These are phyloP conservation scores for Paraconiothyrium sp. DNA, from an alignment of 2,329 filamentous ascomycete genomes.

Conservation along the genomic window DNA sequence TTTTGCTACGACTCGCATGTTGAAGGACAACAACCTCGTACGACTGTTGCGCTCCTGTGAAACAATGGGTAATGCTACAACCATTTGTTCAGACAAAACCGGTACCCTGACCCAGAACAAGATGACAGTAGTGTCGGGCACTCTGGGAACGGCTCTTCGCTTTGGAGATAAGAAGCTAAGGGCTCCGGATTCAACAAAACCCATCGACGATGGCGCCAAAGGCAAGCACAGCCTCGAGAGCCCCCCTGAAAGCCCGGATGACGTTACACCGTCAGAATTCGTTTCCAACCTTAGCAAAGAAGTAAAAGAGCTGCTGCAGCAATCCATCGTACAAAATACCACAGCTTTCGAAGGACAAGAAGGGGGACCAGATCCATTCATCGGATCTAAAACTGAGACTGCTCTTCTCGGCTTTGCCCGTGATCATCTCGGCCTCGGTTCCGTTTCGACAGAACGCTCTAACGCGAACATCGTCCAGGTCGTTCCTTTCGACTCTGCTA, in stretches of 20 bases:
- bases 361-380: conserved; percentile 62
- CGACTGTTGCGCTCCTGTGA: conserved; percentile 73
- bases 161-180: conserved; percentile 60
- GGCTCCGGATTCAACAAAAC: conserved; percentile 22
- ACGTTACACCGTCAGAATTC: conserved; percentile 64
- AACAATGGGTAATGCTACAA: conserved; percentile 76
- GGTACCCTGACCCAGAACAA: conserved; percentile 55
- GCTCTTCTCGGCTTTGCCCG: conserved; percentile 75
- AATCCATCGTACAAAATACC: conserved; percentile 60
- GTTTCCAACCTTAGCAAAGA: conserved; percentile 61
- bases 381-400: conserved; percentile 82
- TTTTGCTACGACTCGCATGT: conserved; percentile 73
- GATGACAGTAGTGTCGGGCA: conserved; percentile 74
- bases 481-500: conserved; percentile 69
- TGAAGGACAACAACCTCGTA: conserved; percentile 77
- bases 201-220: conserved; percentile 41
- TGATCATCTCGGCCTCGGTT: conserved; percentile 71
- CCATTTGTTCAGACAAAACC: conserved; percentile 75
- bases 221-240: conserved; percentile 43
- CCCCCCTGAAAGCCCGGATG: conserved; percentile 53
- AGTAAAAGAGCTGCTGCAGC: conserved; percentile 65
- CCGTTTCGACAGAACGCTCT: conserved; percentile 68
- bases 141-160: conserved; percentile 67
- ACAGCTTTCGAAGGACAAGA: conserved; percentile 55
- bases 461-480: conserved; percentile 68